These are phyloP conservation scores for Pseudocercospora eumusae DNA, from an alignment of 2,329 filamentous ascomycete genomes.

Conservation along the genomic window DNA sequence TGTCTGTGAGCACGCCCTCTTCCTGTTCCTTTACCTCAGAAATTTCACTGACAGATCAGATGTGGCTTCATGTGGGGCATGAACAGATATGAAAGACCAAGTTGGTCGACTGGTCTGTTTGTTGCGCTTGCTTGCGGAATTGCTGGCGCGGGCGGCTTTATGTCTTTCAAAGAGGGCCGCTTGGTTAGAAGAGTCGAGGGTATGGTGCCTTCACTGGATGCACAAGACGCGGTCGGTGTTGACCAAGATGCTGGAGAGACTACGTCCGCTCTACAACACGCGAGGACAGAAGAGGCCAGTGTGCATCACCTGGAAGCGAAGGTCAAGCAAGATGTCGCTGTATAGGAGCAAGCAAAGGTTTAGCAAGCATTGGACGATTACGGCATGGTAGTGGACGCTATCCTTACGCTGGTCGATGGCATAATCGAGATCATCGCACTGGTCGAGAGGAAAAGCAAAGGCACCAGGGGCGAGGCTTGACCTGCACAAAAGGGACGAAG, in stretches of 20 bases:
- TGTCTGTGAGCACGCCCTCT: slow-evolving; percentile 55
- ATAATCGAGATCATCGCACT: slow-evolving; percentile 1
- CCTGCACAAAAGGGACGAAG: background rate
- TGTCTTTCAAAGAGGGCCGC: slow-evolving; percentile 70
- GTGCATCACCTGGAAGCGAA: background rate
- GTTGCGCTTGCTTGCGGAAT: slow-evolving; percentile 72
- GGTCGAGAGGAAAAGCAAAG: background rate
- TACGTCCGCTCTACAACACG: slow-evolving; percentile 13
- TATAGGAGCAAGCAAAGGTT: slow-evolving; percentile 2
- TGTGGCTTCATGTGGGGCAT: slow-evolving; percentile 72
- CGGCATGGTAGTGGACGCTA: background rate
- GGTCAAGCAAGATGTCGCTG: background rate
- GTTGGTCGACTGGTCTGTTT: slow-evolving; percentile 78
- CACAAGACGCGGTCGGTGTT: slow-evolving; percentile 3
- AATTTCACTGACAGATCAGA: background rate
- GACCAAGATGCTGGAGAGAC: slow-evolving; percentile 1
- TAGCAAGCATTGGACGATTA: slow-evolving; percentile 1
- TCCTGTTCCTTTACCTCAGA: background rate
- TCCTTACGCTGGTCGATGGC: background rate
- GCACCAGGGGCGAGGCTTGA: background rate
- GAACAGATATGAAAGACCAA: slow-evolving; percentile 63
- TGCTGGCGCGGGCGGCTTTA: slow-evolving; percentile 66
- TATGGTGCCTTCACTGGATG: slow-evolving; percentile 44
- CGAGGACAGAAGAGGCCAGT: background rate
- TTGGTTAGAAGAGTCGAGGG: slow-evolving; percentile 71